Conservation (phyloP, 208 protist genomes). For the Trypanosoma lewisi region DNA sequence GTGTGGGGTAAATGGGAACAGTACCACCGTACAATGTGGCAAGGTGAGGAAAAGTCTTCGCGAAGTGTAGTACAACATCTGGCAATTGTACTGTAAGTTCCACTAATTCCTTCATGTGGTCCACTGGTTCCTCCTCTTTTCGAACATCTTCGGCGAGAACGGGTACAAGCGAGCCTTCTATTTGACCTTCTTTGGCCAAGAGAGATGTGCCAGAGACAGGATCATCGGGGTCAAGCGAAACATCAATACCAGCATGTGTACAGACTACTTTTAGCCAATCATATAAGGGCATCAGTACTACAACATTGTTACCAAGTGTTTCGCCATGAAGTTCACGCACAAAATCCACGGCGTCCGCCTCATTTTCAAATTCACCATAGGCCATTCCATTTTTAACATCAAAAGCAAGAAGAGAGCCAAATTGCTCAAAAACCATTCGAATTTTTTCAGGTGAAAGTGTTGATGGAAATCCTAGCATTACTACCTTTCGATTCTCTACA, state of each 20-base stretch:
- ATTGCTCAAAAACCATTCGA: slow-evolving; percentile 55
- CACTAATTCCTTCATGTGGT: slow-evolving; percentile 73
- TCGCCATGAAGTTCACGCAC: slow-evolving; percentile 69
- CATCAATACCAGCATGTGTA: slow-evolving; percentile 62
- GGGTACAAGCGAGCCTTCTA: slow-evolving; percentile 37
- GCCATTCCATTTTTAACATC: slow-evolving; percentile 65
- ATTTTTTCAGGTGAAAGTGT: slow-evolving; percentile 54
- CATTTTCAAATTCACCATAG: slow-evolving; percentile 69
- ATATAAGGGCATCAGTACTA: slow-evolving; percentile 62
- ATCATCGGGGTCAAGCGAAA: slow-evolving; percentile 66
- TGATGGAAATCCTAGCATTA: slow-evolving; percentile 72
- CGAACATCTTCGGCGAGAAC: slow-evolving; percentile 35
- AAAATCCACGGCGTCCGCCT: slow-evolving; percentile 58
- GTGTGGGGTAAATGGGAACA: slow-evolving; percentile 74
- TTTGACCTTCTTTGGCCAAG: slow-evolving; percentile 31
- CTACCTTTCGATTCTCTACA: slow-evolving; percentile 61
- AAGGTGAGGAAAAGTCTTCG: slow-evolving; percentile 63
- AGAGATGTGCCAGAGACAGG: slow-evolving; percentile 65
- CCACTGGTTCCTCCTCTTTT: slow-evolving; percentile 33
- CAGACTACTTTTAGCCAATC: slow-evolving; percentile 79
- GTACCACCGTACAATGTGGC: slow-evolving; percentile 62
- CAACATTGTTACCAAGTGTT: slow-evolving; percentile 60
- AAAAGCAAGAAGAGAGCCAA: slow-evolving; percentile 58
- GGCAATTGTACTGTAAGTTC: slow-evolving; percentile 52
- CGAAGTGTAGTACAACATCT: slow-evolving; percentile 59